Evolutionary conservation across 495 filamentous ascomycete genomes (phyloP).

Genomic region (Xylaria venustula): DNA sequence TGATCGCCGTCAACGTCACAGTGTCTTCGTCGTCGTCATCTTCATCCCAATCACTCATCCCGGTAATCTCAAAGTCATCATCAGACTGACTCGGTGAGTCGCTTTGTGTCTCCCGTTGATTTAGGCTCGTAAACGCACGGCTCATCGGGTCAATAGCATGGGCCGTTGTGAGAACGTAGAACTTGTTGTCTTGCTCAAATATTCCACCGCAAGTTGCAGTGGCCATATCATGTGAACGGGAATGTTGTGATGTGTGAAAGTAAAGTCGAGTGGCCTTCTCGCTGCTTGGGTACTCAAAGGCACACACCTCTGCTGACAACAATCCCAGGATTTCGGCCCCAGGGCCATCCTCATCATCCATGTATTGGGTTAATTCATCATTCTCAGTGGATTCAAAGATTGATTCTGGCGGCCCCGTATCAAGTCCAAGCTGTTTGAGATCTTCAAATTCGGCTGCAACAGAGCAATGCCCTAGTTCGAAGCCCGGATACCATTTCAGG

Average conservation of each 20-base stretch:
- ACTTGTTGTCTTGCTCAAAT: not conserved
- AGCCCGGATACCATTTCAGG: not conserved
- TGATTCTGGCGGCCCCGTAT: conserved; percentile 5
- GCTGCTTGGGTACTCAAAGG: not conserved
- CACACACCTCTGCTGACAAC: conserved; percentile 4
- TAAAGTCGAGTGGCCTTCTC: not conserved
- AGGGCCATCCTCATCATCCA: conserved; percentile 11
- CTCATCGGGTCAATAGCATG: not conserved
- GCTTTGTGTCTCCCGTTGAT: not conserved
- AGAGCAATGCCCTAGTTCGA: conserved; percentile 7
- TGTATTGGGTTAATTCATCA: not conserved
- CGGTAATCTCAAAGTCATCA: conserved; percentile 10
- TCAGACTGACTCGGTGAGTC: conserved; percentile 4
- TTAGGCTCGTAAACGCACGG: not conserved
- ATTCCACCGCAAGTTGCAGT: conserved; percentile 3
- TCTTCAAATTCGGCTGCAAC: conserved; percentile 12
- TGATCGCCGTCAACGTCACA: conserved; percentile 1
- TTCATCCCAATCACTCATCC: conserved; percentile 3
- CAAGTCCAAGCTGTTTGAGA: conserved; percentile 9
- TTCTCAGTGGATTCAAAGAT: not conserved
- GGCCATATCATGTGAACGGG: not conserved
- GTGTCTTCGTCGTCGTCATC: not conserved
- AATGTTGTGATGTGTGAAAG: conserved; percentile 1
- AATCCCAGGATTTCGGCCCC: not conserved
- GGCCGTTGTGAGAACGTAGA: not conserved